Percentiles rank a stretch among this genome's conserved stretches.
Evolutionary conservation across 305 asterid genomes (phyloP).

Genomic region (Rubia occidens): DNA sequence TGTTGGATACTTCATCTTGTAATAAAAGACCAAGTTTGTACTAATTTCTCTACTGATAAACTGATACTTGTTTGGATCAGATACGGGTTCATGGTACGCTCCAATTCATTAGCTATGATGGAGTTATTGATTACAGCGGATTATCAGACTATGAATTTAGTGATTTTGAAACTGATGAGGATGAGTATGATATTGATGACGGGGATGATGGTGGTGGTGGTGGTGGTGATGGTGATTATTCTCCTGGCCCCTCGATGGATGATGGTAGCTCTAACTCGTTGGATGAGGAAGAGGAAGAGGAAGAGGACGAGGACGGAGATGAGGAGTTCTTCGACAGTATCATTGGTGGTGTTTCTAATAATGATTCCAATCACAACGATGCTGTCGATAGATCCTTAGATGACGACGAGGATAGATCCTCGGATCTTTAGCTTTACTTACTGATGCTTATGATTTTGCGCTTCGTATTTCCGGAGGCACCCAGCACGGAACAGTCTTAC

Average conservation of each 20-base stretch:
- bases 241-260: conserved; percentile 4
- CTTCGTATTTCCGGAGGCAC: conserved; percentile 44
- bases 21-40: conserved; percentile 24
- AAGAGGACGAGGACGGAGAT: conserved; percentile 20
- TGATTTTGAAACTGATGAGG: conserved; percentile 10
- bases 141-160: conserved; percentile 11
- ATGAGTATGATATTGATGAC: conserved; percentile 13
- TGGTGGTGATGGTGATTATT: conserved; percentile 4
- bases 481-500: conserved; percentile 38
- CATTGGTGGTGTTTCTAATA: conserved; percentile 4
- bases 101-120: conserved; percentile 28
- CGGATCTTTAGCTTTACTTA: conserved; percentile 13
- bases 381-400: background rate
- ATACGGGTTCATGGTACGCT: conserved; percentile 27
- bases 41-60: conserved; percentile 33
- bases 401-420: conserved; percentile 17
- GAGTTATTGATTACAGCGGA: conserved; percentile 25
- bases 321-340: conserved; percentile 15
- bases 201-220: background rate
- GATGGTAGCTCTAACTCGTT: conserved; percentile 2
- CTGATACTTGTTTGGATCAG: conserved; percentile 38
- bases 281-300: conserved; percentile 11
- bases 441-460: conserved; percentile 33
- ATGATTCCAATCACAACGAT: conserved; percentile 1
- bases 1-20: conserved; percentile 20